Base-by-base conservation (phyloP, 768 basidiomycete species). In the Pisolithus marmoratus region DNA sequence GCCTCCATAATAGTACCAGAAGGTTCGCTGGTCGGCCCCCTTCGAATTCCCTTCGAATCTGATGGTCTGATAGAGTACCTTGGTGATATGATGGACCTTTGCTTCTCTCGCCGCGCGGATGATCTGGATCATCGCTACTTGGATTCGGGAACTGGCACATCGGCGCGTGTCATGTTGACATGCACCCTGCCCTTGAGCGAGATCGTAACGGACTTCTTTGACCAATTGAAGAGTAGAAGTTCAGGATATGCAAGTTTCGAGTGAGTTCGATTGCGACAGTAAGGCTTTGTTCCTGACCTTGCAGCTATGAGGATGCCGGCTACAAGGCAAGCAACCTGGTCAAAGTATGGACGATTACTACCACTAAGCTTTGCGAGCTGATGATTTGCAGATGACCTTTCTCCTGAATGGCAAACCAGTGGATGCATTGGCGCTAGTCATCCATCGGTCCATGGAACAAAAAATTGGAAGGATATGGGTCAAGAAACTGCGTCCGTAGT, bases 1-100 rank as follows among this genome's bases (percentile, higher is more conserved):
- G 93, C 94, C 9, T 88, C 88, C 1, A 94, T 99, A 62, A 90
- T 98, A 56, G 87, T 93, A 20, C 96, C 96, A 3, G 86, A 95
- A 77, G 89, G 90, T 91, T 54, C 52, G 72, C 15, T 1, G 7
- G 14, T 46, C 27, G n/a, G 0, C 50, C 5, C 24, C 17, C 38
- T 44, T n/a, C 22, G 15, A 17, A 22, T 12, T 9, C 41, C 20
- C 36, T 23, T 34, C 11, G 22, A 2, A 5, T 31, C 31, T 52
- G 31, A 8, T 46, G 2, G 43, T 48, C 55, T 46, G 44, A 26
- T 58, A 93, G 93, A 91, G 55, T 94, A 93, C 64, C 84, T 96
- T 31, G 95, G 95, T 8, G 87, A 88, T 42, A 94, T 99, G 87
- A 94, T 98, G 87, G 88, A 90, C 38, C 78, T 98, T 1, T 96